Evolutionary conservation across 306 rosid species (phyloP), one percentile per base, ranked within the genome.

Genomic region (Trifolium pratense): DNA sequence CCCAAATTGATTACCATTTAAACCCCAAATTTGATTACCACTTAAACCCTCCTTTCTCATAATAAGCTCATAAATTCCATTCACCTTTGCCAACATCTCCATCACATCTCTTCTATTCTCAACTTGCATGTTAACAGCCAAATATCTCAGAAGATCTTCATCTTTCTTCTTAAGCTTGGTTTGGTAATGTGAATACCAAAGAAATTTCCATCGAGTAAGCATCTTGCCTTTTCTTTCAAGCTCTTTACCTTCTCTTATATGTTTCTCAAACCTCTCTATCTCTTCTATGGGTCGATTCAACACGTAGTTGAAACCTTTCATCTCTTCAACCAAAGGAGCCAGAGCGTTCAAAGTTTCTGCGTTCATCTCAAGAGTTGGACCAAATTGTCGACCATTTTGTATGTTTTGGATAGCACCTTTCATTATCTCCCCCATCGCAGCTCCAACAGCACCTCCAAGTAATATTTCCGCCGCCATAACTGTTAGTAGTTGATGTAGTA

Each of bases 81-180:
- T 32, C 18, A 84, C 71, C 5, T 17, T 40, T 13, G 0, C 0
- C 43, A 83, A 20, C 1, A 66, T 6, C 62, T 83, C 75, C 84
- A 76, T 62, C 80, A 80, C 43, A 32, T 80, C 65, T 82, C 77
- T 73, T 6, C 49, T 69, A 69, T 46, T 76, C 71, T 76, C 77
- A 40, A 52, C 68, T 10, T 70, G 51, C 15, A 73, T 29, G 1
- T 73, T 29, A 16, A 79, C 5, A 25, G 70, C 53, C 0, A 80
- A 13, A 37, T 36, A 16, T 61, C 56, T 79, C 66, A 18, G n/a
- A 5, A 71, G 75, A 14, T 11, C 61, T 18, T 16, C 9, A 0
- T 29, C 66, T 17, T 45, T 20, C 17, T 16, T 69, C 32, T 21
- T 10, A 74, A 82, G 78, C 69, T 6, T 74, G 1, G 25, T 21